Evolutionary conservation across 768 basidiomycete genomes (phyloP).

Genomic region (Termitomyces heimii): DNA sequence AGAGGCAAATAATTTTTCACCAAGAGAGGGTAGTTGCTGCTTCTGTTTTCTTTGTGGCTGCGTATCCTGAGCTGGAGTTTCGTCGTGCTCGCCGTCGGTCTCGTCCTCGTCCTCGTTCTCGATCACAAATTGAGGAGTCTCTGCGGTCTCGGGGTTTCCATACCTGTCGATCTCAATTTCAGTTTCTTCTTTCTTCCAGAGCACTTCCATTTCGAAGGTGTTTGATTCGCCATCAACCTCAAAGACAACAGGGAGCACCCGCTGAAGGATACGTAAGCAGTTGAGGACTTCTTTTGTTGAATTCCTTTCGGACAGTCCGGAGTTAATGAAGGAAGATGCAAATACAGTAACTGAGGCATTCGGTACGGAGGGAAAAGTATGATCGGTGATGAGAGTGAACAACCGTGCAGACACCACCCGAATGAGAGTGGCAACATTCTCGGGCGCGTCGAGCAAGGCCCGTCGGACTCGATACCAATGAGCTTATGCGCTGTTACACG

Average conservation of each 20-base stretch:
- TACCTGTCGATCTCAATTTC: conserved; percentile 26
- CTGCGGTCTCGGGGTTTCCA: conserved; percentile 10
- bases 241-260: conserved; percentile 88
- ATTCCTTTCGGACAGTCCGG: conserved; percentile 50
- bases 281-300: conserved; percentile 87
- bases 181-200: conserved; percentile 72
- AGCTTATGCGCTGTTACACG: conserved; percentile 5
- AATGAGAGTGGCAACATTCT: conserved; percentile 82
- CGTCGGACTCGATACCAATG: conserved; percentile 56
- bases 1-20: conserved; percentile 73
- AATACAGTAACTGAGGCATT: conserved; percentile 57
- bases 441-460: conserved; percentile 75
- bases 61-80: conserved; percentile 10
- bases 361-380: conserved; percentile 66
- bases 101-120: conserved; percentile 74
- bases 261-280: conserved; percentile 83
- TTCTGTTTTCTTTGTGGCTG: conserved; percentile 35
- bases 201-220: conserved; percentile 68
- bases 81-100: conserved; percentile 13
- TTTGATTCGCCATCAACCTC: conserved; percentile 69
- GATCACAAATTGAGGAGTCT: conserved; percentile 75
- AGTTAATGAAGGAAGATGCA: conserved; percentile 65
- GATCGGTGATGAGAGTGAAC: conserved; percentile 71
- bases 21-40: conserved; percentile 60
- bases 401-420: conserved; percentile 61